Evolutionary conservation across 2,329 filamentous ascomycete genomes (phyloP).

Genomic region (Aspergillus tanneri): DNA sequence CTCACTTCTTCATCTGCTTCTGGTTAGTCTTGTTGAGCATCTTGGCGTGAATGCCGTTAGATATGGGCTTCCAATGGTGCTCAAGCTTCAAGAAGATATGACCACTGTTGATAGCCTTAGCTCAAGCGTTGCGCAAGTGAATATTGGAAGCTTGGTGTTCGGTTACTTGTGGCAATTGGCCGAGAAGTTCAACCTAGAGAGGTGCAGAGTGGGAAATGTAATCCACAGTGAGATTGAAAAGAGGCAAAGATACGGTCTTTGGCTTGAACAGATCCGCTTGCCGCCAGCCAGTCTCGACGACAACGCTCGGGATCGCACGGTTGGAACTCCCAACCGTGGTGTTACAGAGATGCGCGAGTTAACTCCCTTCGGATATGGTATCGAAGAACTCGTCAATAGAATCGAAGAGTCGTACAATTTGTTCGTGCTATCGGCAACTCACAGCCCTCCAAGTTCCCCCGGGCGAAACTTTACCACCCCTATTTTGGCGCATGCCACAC

Average conservation of each 20-base stretch:
- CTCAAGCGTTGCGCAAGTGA: constrained; percentile 66
- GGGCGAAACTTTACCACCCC: constrained; percentile 63
- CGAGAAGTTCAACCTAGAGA: constrained; percentile 74
- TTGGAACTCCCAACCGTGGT: constrained; percentile 34
- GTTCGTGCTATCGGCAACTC: constrained; percentile 60
- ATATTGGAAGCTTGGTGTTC: constrained; percentile 79
- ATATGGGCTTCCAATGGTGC: constrained; percentile 82
- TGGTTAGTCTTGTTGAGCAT: constrained; percentile 70
- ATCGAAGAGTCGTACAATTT: constrained; percentile 71
- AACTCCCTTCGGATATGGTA: constrained; percentile 69
- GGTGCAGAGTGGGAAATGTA: constrained; percentile 64
- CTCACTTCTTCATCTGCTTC: constrained; percentile 71
- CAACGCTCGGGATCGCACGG: constrained; percentile 55
- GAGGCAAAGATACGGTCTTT: constrained; percentile 71
- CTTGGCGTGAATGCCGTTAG: constrained; percentile 80
- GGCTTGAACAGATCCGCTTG: constrained; percentile 71
- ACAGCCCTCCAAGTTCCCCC: constrained; percentile 69
- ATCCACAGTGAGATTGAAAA: constrained; percentile 75
- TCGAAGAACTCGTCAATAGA: constrained; percentile 68
- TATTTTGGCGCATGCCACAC: constrained; percentile 52
- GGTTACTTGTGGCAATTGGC: constrained; percentile 83
- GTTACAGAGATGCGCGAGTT: constrained; percentile 51
- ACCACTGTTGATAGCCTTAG: constrained; percentile 28
- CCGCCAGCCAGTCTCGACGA: constrained; percentile 65
- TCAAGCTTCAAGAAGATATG: constrained; percentile 83